Percentiles rank a stretch among this genome's conserved stretches.
Evolutionary conservation across 2,329 filamentous ascomycete species (phyloP).

Genomic region (Fonsecaea erecta): DNA sequence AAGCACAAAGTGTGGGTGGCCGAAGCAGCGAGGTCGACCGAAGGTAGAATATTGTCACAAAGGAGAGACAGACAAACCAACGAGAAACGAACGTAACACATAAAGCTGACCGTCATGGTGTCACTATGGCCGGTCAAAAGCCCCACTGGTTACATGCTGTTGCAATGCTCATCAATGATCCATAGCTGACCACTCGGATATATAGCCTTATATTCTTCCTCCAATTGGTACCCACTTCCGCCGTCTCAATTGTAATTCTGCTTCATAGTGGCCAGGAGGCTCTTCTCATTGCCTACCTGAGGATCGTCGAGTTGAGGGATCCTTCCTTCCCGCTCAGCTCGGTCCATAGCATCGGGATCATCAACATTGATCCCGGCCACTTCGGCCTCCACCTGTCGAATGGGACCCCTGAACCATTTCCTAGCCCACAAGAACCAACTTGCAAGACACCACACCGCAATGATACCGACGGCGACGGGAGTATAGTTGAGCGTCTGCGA

Average conservation of each 20-base stretch:
- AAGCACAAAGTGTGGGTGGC: no score
- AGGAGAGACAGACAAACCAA: no score
- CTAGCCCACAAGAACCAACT: constrained; percentile 60
- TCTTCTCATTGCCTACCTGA: constrained; percentile 28
- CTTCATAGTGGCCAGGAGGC: constrained; percentile 32
- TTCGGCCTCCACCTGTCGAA: constrained; percentile 59
- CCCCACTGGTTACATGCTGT: no score
- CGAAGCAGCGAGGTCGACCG: no score
- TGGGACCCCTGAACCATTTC: constrained; percentile 62
- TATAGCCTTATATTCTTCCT: background rate
- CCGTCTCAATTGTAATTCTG: constrained; percentile 25
- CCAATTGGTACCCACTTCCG: background rate
- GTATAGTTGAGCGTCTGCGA: constrained; percentile 65
- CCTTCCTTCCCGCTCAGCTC: constrained; percentile 42
- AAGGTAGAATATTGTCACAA: no score
- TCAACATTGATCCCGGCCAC: constrained; percentile 54
- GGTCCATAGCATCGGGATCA: constrained; percentile 53
- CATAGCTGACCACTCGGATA: background rate
- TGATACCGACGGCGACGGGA: constrained; percentile 63
- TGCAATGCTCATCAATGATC: background rate
- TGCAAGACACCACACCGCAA: constrained; percentile 53
- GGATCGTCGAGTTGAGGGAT: constrained; percentile 25
- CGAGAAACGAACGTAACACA: no score
- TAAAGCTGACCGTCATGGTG: no score
- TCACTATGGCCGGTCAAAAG: no score